Base-by-base conservation (phyloP, 805 yeast species). In the Citeromyces matritensis region DNA sequence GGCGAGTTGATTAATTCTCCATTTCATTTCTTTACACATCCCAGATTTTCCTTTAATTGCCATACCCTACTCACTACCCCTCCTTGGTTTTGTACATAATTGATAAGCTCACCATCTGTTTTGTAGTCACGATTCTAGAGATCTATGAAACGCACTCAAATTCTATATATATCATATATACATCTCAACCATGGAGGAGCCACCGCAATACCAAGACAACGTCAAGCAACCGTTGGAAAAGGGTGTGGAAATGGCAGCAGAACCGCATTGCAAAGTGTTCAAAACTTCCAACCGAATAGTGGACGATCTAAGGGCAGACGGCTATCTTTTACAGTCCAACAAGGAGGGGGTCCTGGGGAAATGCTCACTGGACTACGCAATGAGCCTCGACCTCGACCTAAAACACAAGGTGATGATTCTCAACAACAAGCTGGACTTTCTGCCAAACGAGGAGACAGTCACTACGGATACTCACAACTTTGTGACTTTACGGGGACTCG, bases 141-240 rank as follows among this genome's bases (percentile, higher is more conserved):
- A 86, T 97, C 98, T 91, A 39, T 73, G 63, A 51, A 88, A 91
- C 23, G 95, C 79, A 47, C 85, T 85, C 51, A 91, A 98, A 50
- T 81, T 83, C 21, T 17, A 17, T 17, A 17, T 17, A 17, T 17
- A 17, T 17, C 21, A 17, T 17, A 17, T 17, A 17, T 17, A 17
- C 21, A 17, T 17, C 21, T 17, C 21, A 17, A 17, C 6, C 7
- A 17, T 17, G 21, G 21, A 17, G 21, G 21, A 17, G 7, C 21
- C 21, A 17, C 21, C 21, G 21, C 21, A 17, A 17, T 17, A 17
- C 21, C 21, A 17, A 17, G 21, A 17, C 21, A 17, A 7, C 21
- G 21, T 17, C 21, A 17, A 5, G 7, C 21, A 17, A 7, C 21
- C 21, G 7, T 17, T 17, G 21, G 21, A 17, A 17, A 17, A 17